phyloP scores from a whole-genome alignment of 2,329 filamentous ascomycete genomes.

The Xylaria sp. region DNA sequence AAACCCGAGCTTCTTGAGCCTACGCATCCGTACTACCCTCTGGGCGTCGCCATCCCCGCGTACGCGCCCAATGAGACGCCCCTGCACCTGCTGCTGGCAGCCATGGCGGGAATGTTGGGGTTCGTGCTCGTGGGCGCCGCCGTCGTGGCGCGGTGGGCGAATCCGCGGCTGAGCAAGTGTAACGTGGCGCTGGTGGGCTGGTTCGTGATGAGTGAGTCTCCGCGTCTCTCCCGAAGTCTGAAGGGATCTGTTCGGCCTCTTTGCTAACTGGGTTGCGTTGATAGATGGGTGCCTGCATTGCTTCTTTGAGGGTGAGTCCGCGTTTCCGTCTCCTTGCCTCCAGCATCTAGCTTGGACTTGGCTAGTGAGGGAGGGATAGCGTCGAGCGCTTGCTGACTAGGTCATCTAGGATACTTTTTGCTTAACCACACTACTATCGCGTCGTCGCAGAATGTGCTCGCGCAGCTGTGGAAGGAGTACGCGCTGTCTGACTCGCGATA shows the following conservation, averaged over 20 bases:
- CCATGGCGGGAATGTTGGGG: constrained; percentile 43
- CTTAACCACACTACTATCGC: constrained; percentile 68
- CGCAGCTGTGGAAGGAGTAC: constrained; percentile 94
- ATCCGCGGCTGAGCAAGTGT: constrained; percentile 38
- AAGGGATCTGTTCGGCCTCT: too few species aligned
- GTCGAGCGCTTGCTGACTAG: background rate
- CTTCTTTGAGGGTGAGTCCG: constrained; percentile 71
- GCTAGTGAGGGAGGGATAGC: background rate
- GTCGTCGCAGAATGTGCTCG: constrained; percentile 71
- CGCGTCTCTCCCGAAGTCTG: too few species aligned
- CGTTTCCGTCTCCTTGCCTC: background rate
- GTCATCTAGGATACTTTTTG: constrained; percentile 69
- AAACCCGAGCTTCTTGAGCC: constrained; percentile 17
- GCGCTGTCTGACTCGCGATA: constrained; percentile 85
- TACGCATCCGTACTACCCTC: constrained; percentile 56
- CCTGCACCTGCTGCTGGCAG: constrained; percentile 41
- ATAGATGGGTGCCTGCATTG: constrained; percentile 71
- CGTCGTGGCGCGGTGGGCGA: constrained; percentile 35
- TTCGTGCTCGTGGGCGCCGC: constrained; percentile 41
- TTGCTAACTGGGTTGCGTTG: constrained; percentile 13
- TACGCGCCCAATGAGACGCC: constrained; percentile 51
- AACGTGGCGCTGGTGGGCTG: constrained; percentile 53
- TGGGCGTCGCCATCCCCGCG: constrained; percentile 44
- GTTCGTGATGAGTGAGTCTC: constrained; percentile 57
- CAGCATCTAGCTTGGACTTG: background rate